Percentiles rank a stretch among this genome's conserved stretches.
phyloP scores from a whole-genome alignment of 805 yeast genomes.

The Candida rishiriensis region DNA sequence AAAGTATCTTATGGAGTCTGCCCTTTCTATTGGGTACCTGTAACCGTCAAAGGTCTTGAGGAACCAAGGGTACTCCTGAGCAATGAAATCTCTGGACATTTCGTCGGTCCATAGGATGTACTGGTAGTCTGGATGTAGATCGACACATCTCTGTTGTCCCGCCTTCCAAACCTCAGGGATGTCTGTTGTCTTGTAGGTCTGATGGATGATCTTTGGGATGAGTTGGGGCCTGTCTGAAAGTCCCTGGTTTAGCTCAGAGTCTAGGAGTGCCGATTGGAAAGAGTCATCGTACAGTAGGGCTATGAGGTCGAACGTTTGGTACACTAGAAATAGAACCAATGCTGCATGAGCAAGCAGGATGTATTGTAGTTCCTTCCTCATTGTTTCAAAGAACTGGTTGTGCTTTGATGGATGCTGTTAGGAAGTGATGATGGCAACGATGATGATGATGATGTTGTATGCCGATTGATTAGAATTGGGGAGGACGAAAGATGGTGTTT shows the following conservation, averaged over 20 bases:
- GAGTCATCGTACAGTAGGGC: slow-evolving; percentile 73
- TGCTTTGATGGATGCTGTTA: too few relatives aligned
- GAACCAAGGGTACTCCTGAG: slow-evolving; percentile 83
- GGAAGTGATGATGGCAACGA: too few relatives aligned
- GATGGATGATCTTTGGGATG: slow-evolving; percentile 90
- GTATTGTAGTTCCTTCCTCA: slow-evolving; percentile 65
- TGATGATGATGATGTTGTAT: too few relatives aligned
- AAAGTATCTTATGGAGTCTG: slow-evolving; percentile 88
- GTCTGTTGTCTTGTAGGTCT: slow-evolving; percentile 76
- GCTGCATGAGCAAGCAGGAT: slow-evolving; percentile 56
- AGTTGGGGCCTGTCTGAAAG: slow-evolving; percentile 45
- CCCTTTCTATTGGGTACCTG: slow-evolving; percentile 78
- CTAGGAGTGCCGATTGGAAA: slow-evolving; percentile 55
- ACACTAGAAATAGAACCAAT: slow-evolving; percentile 51
- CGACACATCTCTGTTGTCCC: slow-evolving; percentile 73
- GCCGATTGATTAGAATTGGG: too few relatives aligned
- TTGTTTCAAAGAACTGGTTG: slow-evolving; percentile 15
- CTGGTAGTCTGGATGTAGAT: slow-evolving; percentile 81
- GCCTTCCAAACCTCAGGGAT: slow-evolving; percentile 79
- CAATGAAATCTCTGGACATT: slow-evolving; percentile 72
- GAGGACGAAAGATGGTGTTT: too few relatives aligned
- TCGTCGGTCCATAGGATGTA: slow-evolving; percentile 90
- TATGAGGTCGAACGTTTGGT: slow-evolving; percentile 65
- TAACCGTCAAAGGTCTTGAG: slow-evolving; percentile 72
- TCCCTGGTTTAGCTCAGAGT: slow-evolving; percentile 55